Base-by-base conservation (phyloP, 805 yeast genomes). In the Candida boidinii region DNA sequence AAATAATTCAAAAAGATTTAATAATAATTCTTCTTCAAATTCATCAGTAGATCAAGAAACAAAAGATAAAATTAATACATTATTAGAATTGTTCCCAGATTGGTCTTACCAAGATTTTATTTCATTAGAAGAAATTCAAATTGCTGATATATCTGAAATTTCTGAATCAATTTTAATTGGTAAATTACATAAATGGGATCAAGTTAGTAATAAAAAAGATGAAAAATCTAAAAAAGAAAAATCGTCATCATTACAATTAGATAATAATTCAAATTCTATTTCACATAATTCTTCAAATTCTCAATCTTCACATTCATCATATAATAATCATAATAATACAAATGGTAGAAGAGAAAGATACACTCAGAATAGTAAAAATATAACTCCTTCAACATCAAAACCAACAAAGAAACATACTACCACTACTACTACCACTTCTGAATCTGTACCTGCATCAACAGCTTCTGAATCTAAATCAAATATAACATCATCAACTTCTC, bases 141-240 rank as follows among this genome's bases (percentile, higher is more conserved):
- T 44, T 27, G 68, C 76, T 41, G 87, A 82, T 53, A 66, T 87
- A 44, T 94, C 81, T 52, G 69, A 73, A 28, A 84, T 92, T 43
- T 79, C 85, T 42, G 88, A 81, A 51, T 79, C 86, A 56, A 88
- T 92, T 58, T 79, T 94, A 36, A 83, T 86, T 40, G 95, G 95
- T 44, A 81, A 82, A 49, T 94, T 85, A 24, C 70, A 81, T 45
- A 85, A 82, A 59, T 90, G 97, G 96, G 96, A 86, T 53, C 92
- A 88, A 47, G 95, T 85, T 42, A 79, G 78, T 58, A 82, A 70
- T 29, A 81, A 78, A 56, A 73, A 71, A 37, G 66, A 69, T 60
- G 73, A 57, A 63, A 33, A 26, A 20, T 28, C 31, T 22, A 37
- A 23, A 12, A 29, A 34, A 29, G 26, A 29, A 26, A 27, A 33